These are phyloP conservation scores for Dryas alaskensis DNA, from an alignment of 306 rosid genomes.

Conservation along the genomic window DNA sequence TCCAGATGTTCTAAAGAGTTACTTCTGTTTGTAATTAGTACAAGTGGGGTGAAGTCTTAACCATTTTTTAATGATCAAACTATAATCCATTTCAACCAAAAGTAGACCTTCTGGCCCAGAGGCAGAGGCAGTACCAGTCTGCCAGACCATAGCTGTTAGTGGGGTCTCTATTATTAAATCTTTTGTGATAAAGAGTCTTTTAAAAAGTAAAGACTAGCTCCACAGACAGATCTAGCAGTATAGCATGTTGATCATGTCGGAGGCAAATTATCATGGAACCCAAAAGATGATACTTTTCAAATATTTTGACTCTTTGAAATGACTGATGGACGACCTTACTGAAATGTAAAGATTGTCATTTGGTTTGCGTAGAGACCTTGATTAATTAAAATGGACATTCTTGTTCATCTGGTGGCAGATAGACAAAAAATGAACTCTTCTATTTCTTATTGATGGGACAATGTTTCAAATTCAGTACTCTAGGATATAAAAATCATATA, in stretches of 20 bases:
- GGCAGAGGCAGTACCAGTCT: slow-evolving; percentile 6
- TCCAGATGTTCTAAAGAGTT: neutral
- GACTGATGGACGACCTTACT: slow-evolving; percentile 10
- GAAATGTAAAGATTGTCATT: neutral
- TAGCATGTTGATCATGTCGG: slow-evolving; percentile 39
- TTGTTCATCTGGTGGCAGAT: neutral
- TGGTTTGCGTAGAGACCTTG: neutral
- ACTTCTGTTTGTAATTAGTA: neutral
- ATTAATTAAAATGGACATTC: neutral
- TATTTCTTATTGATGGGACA: too few relatives aligned
- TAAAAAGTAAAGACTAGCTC: slow-evolving; percentile 34
- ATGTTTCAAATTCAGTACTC: too few relatives aligned
- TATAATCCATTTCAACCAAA: neutral
- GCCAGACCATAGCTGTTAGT: slow-evolving; percentile 32
- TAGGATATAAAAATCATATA: too few relatives aligned
- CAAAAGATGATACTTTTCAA: slow-evolving; percentile 31
- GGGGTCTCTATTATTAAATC: slow-evolving; percentile 47
- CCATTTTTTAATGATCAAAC: neutral
- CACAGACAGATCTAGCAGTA: slow-evolving; percentile 45
- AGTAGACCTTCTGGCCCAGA: slow-evolving; percentile 21
- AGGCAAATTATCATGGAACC: slow-evolving; percentile 39
- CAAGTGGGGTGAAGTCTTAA: neutral
- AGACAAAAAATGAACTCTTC: neutral
- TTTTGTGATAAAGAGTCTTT: slow-evolving; percentile 38
- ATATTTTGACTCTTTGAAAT: slow-evolving; percentile 21